Evolutionary conservation across 2,329 filamentous ascomycete genomes (phyloP), one percentile per base, ranked within the genome.

Genomic region (Alternaria atra): DNA sequence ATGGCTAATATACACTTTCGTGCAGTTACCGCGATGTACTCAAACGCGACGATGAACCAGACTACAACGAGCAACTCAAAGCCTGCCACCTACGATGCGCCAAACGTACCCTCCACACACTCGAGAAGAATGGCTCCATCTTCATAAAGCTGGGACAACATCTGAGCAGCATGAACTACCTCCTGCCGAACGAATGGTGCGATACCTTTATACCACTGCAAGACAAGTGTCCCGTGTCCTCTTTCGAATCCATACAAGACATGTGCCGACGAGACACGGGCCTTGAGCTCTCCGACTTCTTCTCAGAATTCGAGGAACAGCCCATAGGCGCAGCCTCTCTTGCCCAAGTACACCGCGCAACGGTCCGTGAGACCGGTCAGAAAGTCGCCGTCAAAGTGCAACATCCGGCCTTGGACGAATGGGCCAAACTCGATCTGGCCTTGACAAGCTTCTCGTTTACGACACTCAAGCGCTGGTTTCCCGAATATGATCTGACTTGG

Each of bases 131-230:
- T 79, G 95, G 96, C 27, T 97, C 94, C 29, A 97, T 99, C 65
- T 99, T 98, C 72, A 98, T 99, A 78, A 99, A 99, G 80, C 83
- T 99, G 39, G 95, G 95, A 7, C 95, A 99, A 73, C 95, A 99
- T 80, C 80, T 99, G 80, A 97, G 93, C 78, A 94, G 93, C 66
- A 92, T 98, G 91, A 96, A 95, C 74, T 98, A 98, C 77, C 86
- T 98, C 9, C 85, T 98, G 9, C 94, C 94, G 2, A 81, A 86
- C 51, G 94, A 98, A 80, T 98, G 94, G 94, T 97, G 93, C 32
- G 90, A 90, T 34, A 98, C 95, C 0, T 99, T 99, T 76, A 91
- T 99, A 68, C 95, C 95, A 0, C 84, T 99, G 25, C 95, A 99
- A 80, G 96, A 99, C 82, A 91, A 91, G 80, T 99, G 95, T 74